phyloP scores from a whole-genome alignment of 2,329 filamentous ascomycete genomes.

The Aspergillus awamori region DNA sequence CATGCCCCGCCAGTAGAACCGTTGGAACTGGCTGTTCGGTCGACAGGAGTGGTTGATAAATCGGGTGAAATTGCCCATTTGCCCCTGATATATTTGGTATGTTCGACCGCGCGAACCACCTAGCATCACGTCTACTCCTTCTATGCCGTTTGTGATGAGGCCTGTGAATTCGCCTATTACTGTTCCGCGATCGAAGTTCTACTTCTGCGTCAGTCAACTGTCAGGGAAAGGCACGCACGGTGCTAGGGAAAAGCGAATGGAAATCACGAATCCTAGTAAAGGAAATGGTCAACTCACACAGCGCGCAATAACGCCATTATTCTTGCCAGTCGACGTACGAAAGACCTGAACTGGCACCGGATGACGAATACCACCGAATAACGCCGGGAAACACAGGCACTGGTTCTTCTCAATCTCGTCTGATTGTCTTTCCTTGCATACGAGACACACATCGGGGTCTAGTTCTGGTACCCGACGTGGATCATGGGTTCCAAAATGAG shows the following conservation, averaged over 20 bases:
- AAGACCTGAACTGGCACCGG: slow-evolving; percentile 56
- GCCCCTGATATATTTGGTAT: slow-evolving; percentile 63
- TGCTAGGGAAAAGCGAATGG: too few species aligned
- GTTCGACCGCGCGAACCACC: slow-evolving; percentile 39
- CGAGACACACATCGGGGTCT: slow-evolving; percentile 45
- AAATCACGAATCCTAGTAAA: too few species aligned
- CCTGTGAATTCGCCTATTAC: slow-evolving; percentile 61
- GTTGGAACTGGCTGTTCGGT: slow-evolving; percentile 60
- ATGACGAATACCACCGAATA: slow-evolving; percentile 52
- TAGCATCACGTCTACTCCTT: slow-evolving; percentile 59
- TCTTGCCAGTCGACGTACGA: slow-evolving; percentile 55
- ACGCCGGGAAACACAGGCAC: slow-evolving; percentile 57
- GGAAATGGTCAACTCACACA: slow-evolving; percentile 7
- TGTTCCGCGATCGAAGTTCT: slow-evolving; percentile 54
- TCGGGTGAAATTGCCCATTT: slow-evolving; percentile 58
- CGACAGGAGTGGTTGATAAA: slow-evolving; percentile 64
- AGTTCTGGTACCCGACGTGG: slow-evolving; percentile 48
- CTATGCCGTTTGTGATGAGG: slow-evolving; percentile 55
- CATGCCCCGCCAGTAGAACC: slow-evolving; percentile 59
- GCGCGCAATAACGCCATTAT: slow-evolving; percentile 53
- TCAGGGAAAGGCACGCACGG: accelerated
- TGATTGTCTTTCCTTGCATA: slow-evolving; percentile 54
- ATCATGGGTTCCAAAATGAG: slow-evolving; percentile 54
- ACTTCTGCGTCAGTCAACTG: too few species aligned
- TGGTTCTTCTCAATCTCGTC: slow-evolving; percentile 53